Evolutionary conservation across 2,329 filamentous ascomycete species (phyloP).

Genomic region (Rosellinia necatrix): DNA sequence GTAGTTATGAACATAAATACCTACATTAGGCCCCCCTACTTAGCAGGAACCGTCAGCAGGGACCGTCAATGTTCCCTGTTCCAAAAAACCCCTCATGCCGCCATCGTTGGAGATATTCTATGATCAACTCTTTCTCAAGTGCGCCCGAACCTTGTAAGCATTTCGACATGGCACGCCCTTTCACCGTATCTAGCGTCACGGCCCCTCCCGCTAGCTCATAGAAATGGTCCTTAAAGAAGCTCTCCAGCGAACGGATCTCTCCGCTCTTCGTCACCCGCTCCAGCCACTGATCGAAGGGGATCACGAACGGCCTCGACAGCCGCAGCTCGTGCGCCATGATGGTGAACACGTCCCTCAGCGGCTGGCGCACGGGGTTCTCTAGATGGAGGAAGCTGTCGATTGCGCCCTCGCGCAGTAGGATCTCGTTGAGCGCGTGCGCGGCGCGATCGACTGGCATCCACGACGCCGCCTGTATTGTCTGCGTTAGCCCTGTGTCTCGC

Average conservation of each 20-base stretch:
- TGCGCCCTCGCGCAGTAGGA: constrained; percentile 2
- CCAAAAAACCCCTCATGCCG: constrained; percentile 26
- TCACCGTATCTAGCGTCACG: constrained; percentile 28
- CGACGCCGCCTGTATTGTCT: constrained; percentile 19
- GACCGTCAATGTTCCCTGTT: background rate
- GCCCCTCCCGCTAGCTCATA: constrained; percentile 24
- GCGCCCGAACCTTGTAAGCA: constrained; percentile 16
- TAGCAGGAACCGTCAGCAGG: no score
- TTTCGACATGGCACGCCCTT: constrained; percentile 21
- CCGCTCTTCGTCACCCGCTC: constrained; percentile 11
- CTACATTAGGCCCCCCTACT: no score
- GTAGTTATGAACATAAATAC: no score
- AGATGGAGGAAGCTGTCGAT: constrained; percentile 27
- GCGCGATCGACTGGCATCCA: constrained; percentile 33
- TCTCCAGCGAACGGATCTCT: constrained; percentile 22
- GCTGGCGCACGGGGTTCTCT: constrained; percentile 31
- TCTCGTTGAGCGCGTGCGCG: constrained; percentile 24
- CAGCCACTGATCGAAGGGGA: constrained; percentile 28
- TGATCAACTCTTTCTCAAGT: constrained; percentile 25
- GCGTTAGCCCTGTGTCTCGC: background rate
- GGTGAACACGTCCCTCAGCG: constrained; percentile 25
- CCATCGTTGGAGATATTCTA: constrained; percentile 30
- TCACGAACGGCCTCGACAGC: constrained; percentile 3
- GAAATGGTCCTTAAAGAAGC: constrained; percentile 32
- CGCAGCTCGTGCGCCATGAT: constrained; percentile 27